A percentile compares a stretch with the other conserved stretches of the same genome.
phyloP scores from a whole-genome alignment of 2,329 filamentous ascomycete genomes.

The Cucurbitaria berberidis region DNA sequence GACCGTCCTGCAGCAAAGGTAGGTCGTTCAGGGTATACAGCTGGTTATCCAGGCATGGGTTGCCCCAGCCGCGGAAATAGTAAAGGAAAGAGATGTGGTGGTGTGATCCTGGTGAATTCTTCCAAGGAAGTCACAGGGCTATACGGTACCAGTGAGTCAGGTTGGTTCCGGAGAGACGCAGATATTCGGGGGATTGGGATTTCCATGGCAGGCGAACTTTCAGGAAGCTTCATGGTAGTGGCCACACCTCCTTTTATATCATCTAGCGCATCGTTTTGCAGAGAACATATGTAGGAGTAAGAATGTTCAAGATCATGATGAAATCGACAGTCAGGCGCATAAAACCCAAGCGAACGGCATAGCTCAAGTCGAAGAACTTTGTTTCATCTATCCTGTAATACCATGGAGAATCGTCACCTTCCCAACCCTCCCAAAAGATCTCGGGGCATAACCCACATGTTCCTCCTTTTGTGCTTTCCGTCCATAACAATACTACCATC shows the following conservation, averaged over 20 bases:
- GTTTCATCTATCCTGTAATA: conserved; percentile 16
- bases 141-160: background rate
- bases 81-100: no score
- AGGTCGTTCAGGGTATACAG: no score
- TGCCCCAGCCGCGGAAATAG: no score
- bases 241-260: background rate
- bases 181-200: background rate
- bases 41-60: no score
- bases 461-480: background rate
- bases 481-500: background rate
- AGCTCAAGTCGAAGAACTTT: background rate
- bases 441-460: background rate
- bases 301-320: no score
- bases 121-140: no score
- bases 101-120: no score
- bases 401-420: conserved; percentile 5
- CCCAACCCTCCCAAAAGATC: background rate
- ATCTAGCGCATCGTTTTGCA: no score
- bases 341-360: background rate
- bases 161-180: background rate
- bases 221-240: background rate
- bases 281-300: no score
- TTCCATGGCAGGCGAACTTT: background rate
- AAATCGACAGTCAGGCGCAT: no score
- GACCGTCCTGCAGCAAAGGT: no score